Percentiles rank a stretch among this genome's conserved stretches.
Conservation (phyloP, 345 rosid species). For the Physaria fendleri region DNA sequence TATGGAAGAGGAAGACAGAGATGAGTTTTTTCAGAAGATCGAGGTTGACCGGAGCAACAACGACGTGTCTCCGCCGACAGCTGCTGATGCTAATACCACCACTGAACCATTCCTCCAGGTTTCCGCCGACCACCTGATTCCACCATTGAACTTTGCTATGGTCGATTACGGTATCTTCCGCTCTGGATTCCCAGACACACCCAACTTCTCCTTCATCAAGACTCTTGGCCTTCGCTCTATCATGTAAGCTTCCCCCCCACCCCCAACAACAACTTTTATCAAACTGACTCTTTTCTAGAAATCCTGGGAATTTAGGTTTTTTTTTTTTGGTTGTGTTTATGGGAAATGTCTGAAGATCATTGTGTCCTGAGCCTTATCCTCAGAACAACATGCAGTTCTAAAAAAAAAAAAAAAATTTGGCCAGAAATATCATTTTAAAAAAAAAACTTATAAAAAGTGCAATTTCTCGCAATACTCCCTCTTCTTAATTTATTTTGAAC, state of each 20-base stretch:
- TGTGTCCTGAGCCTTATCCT: constrained; percentile 92
- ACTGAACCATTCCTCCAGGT: constrained; percentile 15
- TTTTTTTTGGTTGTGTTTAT: background rate
- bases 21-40: constrained; percentile 33
- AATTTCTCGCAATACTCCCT: too few relatives aligned
- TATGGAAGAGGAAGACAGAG: background rate
- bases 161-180: constrained; percentile 93
- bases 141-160: constrained; percentile 90
- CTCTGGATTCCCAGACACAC: constrained; percentile 89
- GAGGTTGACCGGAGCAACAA: constrained; percentile 50
- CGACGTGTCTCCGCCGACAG: constrained; percentile 10
- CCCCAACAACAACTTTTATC: background rate
- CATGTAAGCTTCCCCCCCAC: constrained; percentile 63
- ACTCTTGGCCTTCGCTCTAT: constrained; percentile 89
- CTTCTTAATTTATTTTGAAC: too few relatives aligned
- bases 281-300: background rate
- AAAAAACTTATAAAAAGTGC: too few relatives aligned
- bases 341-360: constrained; percentile 39
- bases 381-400: constrained; percentile 63
- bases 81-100: background rate
- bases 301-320: constrained; percentile 10
- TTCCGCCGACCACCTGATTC: constrained; percentile 44
- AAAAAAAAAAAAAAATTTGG: too few relatives aligned
- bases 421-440: too few relatives aligned
- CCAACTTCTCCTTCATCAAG: constrained; percentile 82